Conservation (phyloP, 2,329 filamentous ascomycete genomes). For the Aspergillus sp. region DNA sequence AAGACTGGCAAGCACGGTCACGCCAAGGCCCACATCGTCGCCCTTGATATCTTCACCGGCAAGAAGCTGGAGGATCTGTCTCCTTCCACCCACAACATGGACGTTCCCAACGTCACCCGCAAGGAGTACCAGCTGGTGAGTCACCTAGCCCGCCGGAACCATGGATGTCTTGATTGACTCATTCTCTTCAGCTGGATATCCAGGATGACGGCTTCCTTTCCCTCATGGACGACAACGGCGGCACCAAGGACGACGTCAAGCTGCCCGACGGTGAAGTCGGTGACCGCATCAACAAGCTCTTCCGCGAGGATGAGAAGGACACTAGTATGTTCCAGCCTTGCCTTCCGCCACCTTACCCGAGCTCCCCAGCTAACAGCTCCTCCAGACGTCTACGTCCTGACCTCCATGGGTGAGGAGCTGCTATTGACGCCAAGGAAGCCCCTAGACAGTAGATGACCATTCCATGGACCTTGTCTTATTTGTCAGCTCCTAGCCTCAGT, state of each 20-base stretch:
- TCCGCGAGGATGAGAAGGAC: conserved; percentile 78
- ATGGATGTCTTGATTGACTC: conserved; percentile 1
- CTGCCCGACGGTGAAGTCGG: conserved; percentile 82
- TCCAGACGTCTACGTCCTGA: conserved; percentile 79
- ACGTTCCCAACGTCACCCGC: conserved; percentile 88
- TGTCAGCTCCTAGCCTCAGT: conserved; percentile 16
- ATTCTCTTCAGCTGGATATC: conserved; percentile 71
- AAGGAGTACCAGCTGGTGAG: conserved; percentile 91
- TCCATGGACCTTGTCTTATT: conserved; percentile 15
- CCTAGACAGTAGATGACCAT: conserved; percentile 30
- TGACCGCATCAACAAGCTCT: conserved; percentile 74
- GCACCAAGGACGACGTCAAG: conserved; percentile 91
- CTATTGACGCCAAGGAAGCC: conserved; percentile 91
- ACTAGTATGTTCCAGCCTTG: conserved; percentile 59
- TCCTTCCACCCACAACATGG: conserved; percentile 80
- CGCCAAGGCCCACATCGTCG: conserved; percentile 98
- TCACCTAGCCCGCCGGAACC: no score
- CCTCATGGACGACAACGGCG: conserved; percentile 79
- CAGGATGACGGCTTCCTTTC: conserved; percentile 90
- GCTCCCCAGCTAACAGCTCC: neutral
- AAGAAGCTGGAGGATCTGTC: conserved; percentile 99
- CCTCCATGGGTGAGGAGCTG: conserved; percentile 93
- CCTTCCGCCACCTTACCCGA: neutral
- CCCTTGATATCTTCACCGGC: conserved; percentile 97
- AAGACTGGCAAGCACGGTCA: conserved; percentile 99